Evolutionary conservation across 805 yeast species (phyloP), one percentile per base, ranked within the genome.

Genomic region (Cyberlindnera euphorbiae): DNA sequence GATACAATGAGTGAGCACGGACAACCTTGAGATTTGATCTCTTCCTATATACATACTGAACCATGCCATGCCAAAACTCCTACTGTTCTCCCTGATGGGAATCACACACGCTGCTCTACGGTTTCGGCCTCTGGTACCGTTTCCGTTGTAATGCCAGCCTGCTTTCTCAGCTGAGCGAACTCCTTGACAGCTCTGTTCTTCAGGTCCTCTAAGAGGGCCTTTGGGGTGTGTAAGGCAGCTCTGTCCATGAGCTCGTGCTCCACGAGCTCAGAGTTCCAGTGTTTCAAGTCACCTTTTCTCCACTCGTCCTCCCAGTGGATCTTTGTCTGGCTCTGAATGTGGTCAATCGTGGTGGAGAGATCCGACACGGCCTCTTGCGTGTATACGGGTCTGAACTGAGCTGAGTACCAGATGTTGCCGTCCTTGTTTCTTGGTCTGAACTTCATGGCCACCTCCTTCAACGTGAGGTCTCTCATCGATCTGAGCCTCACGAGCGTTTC

Each of bases 361-460:
- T 89, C 97, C 6, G 96, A 85, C 19, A 86, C 87, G 1, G 96
- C 83, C 59, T 89, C 97, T 59, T 86, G 95, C 10, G 94, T 69
- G 62, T 81, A 85, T 0, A 93, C 79, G 17, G 97, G 97, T 55
- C 96, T 75, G 66, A 73, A 90, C 61, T 85, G 95, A 31, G 86
- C 90, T 39, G 82, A 75, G 58, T 69, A 81, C 96, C 96, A 88
- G 33, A 80, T 76, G 61, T 84, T 80, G 1, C 94, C 93, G 39
- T 77, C 84, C 30, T 69, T 73, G 55, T 83, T 77, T 55, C 83
- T 77, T 53, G 76, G 78, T 52, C 96, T 73, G 69, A 82, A 64
- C 30, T 69, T 64, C 52, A 75, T 73, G 18, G 90, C 86, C 50
- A 75, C 77, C 45, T 75, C 66, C 25, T 66, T 63, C 44, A 71